Percentiles rank a stretch among this genome's conserved stretches.
Conservation (phyloP, 202 grass and related monocot genomes). For the Setaria viridis region DNA sequence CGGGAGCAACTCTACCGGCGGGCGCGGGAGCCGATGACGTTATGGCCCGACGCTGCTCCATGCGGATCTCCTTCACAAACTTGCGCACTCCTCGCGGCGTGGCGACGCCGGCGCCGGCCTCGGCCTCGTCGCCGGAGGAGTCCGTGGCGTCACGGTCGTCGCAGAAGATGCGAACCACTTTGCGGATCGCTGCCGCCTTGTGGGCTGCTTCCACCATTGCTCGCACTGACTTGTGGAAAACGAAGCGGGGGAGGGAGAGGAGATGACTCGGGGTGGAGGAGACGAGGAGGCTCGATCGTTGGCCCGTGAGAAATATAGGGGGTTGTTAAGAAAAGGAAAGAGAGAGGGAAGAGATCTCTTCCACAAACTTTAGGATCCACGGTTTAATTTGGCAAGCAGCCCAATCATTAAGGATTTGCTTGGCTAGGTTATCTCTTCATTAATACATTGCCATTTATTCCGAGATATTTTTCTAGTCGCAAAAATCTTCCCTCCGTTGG, state of each 20-base stretch:
- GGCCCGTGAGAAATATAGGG: not conserved
- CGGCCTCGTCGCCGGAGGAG: slow-evolving; percentile 43
- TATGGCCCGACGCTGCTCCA: not conserved
- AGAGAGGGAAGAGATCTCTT: not conserved
- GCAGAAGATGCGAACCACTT: slow-evolving; percentile 37
- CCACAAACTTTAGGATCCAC: too few species aligned
- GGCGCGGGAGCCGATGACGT: not conserved
- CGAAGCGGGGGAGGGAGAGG: not conserved
- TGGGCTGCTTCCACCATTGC: not conserved
- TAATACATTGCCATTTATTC: not conserved
- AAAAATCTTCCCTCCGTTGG: not conserved
- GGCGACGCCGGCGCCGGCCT: not conserved
- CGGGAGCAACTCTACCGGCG: not conserved
- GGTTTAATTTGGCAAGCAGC: not conserved
- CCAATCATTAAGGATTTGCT: slow-evolving; percentile 15
- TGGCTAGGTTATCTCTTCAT: not conserved
- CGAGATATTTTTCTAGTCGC: not conserved
- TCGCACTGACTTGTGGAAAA: not conserved
- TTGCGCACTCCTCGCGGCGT: not conserved
- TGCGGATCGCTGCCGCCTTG: not conserved
- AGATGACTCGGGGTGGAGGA: not conserved
- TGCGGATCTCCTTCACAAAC: not conserved
- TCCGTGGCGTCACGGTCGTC: slow-evolving; percentile 54
- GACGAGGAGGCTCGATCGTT: not conserved
- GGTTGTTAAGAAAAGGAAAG: not conserved